Base-by-base conservation (phyloP, 306 rosid genomes). In the Vigna nakashimae region DNA sequence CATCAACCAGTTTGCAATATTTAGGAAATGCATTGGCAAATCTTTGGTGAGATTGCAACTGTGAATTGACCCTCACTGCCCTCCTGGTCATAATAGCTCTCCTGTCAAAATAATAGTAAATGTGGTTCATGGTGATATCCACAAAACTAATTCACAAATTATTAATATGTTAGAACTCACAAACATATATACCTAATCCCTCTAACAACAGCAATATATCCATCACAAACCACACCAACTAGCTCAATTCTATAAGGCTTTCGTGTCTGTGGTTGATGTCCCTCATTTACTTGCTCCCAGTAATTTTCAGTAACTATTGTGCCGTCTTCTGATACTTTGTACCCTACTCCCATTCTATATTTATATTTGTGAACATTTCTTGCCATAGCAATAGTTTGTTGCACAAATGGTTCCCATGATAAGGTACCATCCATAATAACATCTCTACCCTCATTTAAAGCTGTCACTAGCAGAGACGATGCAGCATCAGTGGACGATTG, bases 341-440 rank as follows among this genome's bases (percentile, higher is more conserved):
- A 95, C 20, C 99, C 99, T 3, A 85, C 87, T 36, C 97, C 98
- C 98, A 95, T 92, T n/a, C 92, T 83, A 64, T 92, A 92, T 43
- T 75, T 90, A 52, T 57, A 63, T 66, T 86, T 92, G 85, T 95
- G 99, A 81, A 95, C 90, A 42, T 87, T 87, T 71, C 96, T 87
- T 22, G 90, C 91, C 99, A 95, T 92, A 4, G 76, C 88, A 16
- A 95, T 90, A 1, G 93, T 95, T 78, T 95, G 97, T 82, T 84
- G 87, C 17, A 92, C 89, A 60, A 91, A 95, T 14, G 99, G 98
- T 20, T 48, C 90, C 99, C 99, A 95, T 12, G 99, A 91, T 36
- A 92, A 85, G n/a, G 99, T 95, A 51, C 97, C 92, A 72, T 95
- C 99, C 92, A 95, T 82, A 68, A 89, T 92, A 86, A 95, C 98